Evolutionary conservation across 2,329 filamentous ascomycete genomes (phyloP).

Genomic region (Aaosphaeria arxii): DNA sequence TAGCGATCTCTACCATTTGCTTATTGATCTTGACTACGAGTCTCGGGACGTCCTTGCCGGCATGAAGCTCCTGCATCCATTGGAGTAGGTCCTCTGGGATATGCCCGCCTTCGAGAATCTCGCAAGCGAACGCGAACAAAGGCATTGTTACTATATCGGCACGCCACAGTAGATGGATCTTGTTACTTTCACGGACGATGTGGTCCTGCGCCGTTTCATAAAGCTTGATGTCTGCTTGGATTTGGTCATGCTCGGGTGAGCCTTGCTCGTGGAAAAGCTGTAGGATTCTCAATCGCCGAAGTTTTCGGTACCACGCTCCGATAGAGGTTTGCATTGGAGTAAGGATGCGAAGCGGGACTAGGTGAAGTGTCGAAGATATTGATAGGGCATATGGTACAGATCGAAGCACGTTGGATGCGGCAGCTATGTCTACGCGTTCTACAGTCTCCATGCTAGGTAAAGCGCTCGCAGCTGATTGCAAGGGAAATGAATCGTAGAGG

Average conservation of each 20-base stretch:
- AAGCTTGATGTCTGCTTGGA: background rate
- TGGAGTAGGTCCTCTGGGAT: background rate
- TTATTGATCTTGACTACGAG: too few species aligned
- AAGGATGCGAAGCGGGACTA: constrained; percentile 3
- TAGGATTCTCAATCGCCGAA: background rate
- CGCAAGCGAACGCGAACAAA: background rate
- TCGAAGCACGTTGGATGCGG: background rate
- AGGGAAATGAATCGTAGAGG: background rate
- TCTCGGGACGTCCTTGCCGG: background rate
- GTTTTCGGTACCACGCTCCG: constrained; percentile 1
- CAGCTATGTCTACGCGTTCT: background rate
- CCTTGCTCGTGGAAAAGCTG: background rate
- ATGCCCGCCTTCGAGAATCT: background rate
- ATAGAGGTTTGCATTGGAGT: background rate
- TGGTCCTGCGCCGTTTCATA: background rate
- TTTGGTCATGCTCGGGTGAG: background rate
- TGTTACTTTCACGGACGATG: background rate
- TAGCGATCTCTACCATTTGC: too few species aligned
- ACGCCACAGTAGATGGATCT: background rate
- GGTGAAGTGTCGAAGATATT: background rate
- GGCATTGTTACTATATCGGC: background rate
- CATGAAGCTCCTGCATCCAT: background rate
- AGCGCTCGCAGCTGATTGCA: background rate
- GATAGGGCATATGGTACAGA: background rate
- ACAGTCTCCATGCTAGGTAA: background rate